Evolutionary conservation across 1,139 yeast species (phyloP).

Genomic region (Pichia sp.): DNA sequence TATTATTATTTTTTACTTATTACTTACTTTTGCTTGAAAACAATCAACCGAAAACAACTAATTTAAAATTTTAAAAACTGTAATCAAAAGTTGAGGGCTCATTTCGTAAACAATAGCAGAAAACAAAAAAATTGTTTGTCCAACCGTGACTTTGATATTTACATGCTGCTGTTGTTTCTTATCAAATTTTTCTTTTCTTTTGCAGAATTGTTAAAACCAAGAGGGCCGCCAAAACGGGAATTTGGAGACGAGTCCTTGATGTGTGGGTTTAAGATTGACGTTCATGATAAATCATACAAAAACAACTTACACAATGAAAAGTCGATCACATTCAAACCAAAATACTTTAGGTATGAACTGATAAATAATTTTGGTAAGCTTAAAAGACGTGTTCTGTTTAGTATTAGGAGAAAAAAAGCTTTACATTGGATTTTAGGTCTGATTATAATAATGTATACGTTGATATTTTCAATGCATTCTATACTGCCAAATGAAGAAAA

Average conservation of each 20-base stretch:
- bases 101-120: neutral
- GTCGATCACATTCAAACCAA: neutral
- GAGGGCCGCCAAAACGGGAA: neutral
- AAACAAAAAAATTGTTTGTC: neutral
- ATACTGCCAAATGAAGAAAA: neutral
- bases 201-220: too few relatives aligned
- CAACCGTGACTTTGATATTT: neutral
- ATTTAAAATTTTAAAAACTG: too few relatives aligned
- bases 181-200: too few relatives aligned
- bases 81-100: neutral
- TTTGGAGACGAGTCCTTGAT: neutral
- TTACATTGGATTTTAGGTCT: neutral
- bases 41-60: too few relatives aligned
- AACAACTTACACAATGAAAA: neutral
- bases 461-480: neutral
- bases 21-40: neutral
- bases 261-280: neutral
- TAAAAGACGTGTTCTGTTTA: neutral
- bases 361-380: neutral
- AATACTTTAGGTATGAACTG: neutral
- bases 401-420: neutral
- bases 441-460: neutral
- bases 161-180: too few relatives aligned
- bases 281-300: neutral
- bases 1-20: too few relatives aligned